Evolutionary conservation across 2,329 filamentous ascomycete genomes (phyloP), one percentile per base, ranked within the genome.

Genomic region (Periconia sp.): DNA sequence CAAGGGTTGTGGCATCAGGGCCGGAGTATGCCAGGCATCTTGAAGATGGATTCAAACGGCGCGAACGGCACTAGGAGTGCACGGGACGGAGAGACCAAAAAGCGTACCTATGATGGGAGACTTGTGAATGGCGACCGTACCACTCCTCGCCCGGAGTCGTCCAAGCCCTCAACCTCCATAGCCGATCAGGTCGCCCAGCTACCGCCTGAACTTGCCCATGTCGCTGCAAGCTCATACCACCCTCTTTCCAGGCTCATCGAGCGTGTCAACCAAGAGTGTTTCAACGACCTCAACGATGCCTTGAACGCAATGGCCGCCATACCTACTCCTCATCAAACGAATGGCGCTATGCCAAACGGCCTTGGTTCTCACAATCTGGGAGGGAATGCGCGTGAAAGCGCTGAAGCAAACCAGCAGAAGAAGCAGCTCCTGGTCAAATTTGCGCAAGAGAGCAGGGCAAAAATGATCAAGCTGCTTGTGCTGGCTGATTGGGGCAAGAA

Each of bases 381-480:
- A 30, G 73, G 72, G 49, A 65, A 68, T 3, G 62, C 68, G 2
- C 56, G 57, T 17, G 65, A 67, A n/a, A 66, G 61, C 33, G 55
- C 62, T 14, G 63, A 68, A 15, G 55, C 62, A 14, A 74, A 65
- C 59, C 61, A 63, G 47, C 60, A 63, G 45, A 96, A 96, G 76
- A 97, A 96, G 74, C 76, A 84, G 27, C 76, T 80, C 35, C 73
- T 97, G 49, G 75, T 96, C 54, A 85, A 89, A 42, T 96, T 94
- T 76, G 86, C 89, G 9, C 88, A 93, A 70, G 83, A 86, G 19
- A 85, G 89, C 66, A 88, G 96, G 67, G 86, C 88, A 30, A 91
- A 91, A 76, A 97, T 95, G 80, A 91, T 96, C 71, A 97, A 99
- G 76, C 84, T 92, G 8, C 81, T 97, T 18, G 91, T 99, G 19